Evolutionary conservation across 2,329 filamentous ascomycete species (phyloP), one percentile per base, ranked within the genome.

Genomic region (Alternaria dauci): DNA sequence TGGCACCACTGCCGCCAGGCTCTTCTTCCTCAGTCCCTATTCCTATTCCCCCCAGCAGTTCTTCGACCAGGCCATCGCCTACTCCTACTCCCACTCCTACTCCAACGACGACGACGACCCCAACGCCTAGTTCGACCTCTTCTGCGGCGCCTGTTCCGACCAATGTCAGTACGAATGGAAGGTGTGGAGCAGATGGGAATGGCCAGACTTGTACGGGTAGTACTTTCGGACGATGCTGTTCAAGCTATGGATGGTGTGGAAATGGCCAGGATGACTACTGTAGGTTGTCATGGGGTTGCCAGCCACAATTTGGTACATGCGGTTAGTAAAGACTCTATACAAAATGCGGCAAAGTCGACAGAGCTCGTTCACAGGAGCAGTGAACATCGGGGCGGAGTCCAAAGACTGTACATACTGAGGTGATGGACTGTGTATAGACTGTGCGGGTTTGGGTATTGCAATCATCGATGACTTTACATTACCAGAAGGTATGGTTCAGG

Each of bases 181-280:
- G 58, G n/a, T 76, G 73, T 50, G 73, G 72, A n/a, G 48, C 63
- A 18, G 65, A 67, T 38, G 62, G 62, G 6, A 68, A 68, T 44
- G 71, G 70, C 0, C 61, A 59, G 23, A 64, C 66, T 2, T 76
- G 72, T 58, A 55, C 51, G 9, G 70, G 71, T 0, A 70, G 65
- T 4, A 69, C 63, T 8, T 73, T 63, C 52, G 73, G 73, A 11
- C 51, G 61, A 28, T 74, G 73, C 51, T 76, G 73, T 44, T 69
- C 65, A 8, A 63, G 65, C 25, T 76, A 75, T 54, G 68, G 68
- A 2, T 73, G 66, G 64, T 74, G 71, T 58, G 71, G 71, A 0
- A 61, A 51, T 36, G 63, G 34, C 20, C 25, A 60, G 20, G 56
- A 65, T 25, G 67, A 73, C 38, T 73, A 70, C 46, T 74, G 71